Evolutionary conservation across 257 asterid genomes (phyloP).

Genomic region (Jasminum sambac): DNA sequence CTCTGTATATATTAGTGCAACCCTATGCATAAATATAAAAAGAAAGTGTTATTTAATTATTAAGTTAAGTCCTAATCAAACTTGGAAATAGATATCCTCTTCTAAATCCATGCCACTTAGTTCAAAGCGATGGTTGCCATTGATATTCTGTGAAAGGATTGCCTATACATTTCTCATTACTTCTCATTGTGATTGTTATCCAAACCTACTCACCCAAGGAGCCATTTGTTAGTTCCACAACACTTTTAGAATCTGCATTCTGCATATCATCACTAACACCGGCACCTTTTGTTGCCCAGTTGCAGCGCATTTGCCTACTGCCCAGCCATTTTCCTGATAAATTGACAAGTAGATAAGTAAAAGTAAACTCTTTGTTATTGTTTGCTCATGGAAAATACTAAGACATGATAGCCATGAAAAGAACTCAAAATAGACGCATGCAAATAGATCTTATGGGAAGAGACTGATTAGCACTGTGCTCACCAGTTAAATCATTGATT

Average conservation of each 20-base stretch:
- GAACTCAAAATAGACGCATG: neutral
- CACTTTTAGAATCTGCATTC: constrained; percentile 75
- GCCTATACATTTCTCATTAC: neutral
- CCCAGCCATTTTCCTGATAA: constrained; percentile 90
- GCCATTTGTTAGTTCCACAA: constrained; percentile 75
- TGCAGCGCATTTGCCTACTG: constrained; percentile 92
- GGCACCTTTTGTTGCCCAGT: constrained; percentile 95
- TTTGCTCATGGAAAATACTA: constrained; percentile 4
- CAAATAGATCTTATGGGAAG: constrained; percentile 10
- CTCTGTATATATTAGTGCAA: too few species aligned
- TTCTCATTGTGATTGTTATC: neutral
- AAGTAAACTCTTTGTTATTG: constrained; percentile 10
- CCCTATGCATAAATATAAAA: too few species aligned
- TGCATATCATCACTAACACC: constrained; percentile 69
- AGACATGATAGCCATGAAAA: neutral
- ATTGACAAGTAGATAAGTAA: constrained; percentile 22
- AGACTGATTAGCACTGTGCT: constrained; percentile 20
- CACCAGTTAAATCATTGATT: constrained; percentile 83
- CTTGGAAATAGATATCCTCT: too few species aligned
- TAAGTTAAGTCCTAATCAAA: too few species aligned
- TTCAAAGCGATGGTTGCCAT: neutral
- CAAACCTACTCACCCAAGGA: constrained; percentile 54
- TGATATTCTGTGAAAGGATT: neutral
- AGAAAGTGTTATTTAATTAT: too few species aligned
- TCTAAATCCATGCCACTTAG: neutral